Conservation (phyloP, 2,329 filamentous ascomycete species). For the Ophiostoma populinum region DNA sequence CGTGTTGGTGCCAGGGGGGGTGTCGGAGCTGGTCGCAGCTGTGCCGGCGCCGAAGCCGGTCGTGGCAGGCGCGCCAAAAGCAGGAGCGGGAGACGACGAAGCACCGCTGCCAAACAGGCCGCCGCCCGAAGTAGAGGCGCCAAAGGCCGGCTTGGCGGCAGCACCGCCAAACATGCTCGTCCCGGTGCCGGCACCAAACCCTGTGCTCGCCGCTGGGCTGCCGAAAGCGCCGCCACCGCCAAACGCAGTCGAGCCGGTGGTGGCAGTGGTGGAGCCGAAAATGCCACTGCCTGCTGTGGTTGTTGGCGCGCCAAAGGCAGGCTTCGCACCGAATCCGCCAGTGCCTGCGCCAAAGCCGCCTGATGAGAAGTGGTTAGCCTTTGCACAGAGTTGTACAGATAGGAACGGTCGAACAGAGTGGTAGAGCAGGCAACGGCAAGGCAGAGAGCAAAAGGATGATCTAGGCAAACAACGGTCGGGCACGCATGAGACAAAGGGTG, state of each 20-base stretch:
- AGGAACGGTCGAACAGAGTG: neutral
- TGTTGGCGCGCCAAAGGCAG: slow-evolving; percentile 33
- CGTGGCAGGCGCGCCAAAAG: slow-evolving; percentile 20
- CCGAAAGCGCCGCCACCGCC: slow-evolving; percentile 26
- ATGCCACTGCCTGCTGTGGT: slow-evolving; percentile 25
- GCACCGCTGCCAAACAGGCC: slow-evolving; percentile 29
- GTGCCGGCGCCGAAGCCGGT: slow-evolving; percentile 16
- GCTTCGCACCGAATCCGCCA: slow-evolving; percentile 23
- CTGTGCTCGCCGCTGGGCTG: slow-evolving; percentile 15
- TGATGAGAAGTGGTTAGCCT: slow-evolving; percentile 7
- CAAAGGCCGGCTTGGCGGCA: slow-evolving; percentile 25
- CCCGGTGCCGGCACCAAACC: slow-evolving; percentile 26
- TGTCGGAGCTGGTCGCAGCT: slow-evolving; percentile 34
- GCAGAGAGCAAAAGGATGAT: neutral
- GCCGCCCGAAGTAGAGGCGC: slow-evolving; percentile 16
- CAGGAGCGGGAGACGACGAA: slow-evolving; percentile 19
- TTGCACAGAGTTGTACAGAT: neutral
- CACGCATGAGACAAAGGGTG: no score
- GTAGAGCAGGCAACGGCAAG: neutral
- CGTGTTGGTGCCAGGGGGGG: slow-evolving; percentile 51
- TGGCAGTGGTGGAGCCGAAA: slow-evolving; percentile 25
- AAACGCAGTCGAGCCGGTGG: slow-evolving; percentile 19
- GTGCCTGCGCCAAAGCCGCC: slow-evolving; percentile 15
- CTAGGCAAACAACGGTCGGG: no score
- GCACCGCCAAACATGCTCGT: slow-evolving; percentile 30